A percentile compares a stretch with the other conserved stretches of the same genome.
Conservation (phyloP, 2,329 filamentous ascomycete genomes). For the Fusarium fujikuroi region DNA sequence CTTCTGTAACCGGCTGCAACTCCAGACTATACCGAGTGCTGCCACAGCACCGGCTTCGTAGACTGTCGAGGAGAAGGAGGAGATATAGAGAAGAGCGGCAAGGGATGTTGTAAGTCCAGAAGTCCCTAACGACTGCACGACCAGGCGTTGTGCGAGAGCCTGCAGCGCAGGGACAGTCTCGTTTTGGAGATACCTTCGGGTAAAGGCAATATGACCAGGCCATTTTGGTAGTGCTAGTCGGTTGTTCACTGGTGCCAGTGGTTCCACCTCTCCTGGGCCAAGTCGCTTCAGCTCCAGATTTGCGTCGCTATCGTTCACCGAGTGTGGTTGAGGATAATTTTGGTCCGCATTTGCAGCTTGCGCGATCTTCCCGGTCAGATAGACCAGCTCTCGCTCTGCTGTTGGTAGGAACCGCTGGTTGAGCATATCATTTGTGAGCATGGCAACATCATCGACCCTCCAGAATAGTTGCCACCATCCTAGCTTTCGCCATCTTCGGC, state of each 20-base stretch:
- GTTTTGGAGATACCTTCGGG: conserved; percentile 73
- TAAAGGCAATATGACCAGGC: conserved; percentile 79
- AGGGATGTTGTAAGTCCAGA: conserved; percentile 70
- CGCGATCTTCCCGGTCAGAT: conserved; percentile 79
- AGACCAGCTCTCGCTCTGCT: conserved; percentile 85
- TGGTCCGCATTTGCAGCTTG: conserved; percentile 52
- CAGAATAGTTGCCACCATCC: conserved; percentile 97
- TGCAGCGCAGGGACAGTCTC: conserved; percentile 77
- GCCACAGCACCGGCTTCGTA: conserved; percentile 73
- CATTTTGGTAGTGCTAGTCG: conserved; percentile 61
- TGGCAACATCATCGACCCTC: conserved; percentile 90
- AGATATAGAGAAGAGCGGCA: conserved; percentile 66
- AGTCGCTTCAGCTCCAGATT: conserved; percentile 33
- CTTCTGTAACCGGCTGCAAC: conserved; percentile 67
- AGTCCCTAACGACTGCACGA: conserved; percentile 79
- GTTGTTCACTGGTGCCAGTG: conserved; percentile 37
- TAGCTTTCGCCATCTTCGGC: conserved; percentile 81
- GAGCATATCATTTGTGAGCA: conserved; percentile 84
- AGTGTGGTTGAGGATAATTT: conserved; percentile 52
- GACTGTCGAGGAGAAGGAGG: conserved; percentile 61
- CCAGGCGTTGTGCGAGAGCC: conserved; percentile 76
- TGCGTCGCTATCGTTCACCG: conserved; percentile 11
- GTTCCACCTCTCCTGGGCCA: conserved; percentile 41
- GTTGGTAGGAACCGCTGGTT: conserved; percentile 79
- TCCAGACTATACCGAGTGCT: conserved; percentile 69